These are phyloP conservation scores for Ajuga chamaepitys DNA, from an alignment of 257 asterid genomes.

Conservation along the genomic window DNA sequence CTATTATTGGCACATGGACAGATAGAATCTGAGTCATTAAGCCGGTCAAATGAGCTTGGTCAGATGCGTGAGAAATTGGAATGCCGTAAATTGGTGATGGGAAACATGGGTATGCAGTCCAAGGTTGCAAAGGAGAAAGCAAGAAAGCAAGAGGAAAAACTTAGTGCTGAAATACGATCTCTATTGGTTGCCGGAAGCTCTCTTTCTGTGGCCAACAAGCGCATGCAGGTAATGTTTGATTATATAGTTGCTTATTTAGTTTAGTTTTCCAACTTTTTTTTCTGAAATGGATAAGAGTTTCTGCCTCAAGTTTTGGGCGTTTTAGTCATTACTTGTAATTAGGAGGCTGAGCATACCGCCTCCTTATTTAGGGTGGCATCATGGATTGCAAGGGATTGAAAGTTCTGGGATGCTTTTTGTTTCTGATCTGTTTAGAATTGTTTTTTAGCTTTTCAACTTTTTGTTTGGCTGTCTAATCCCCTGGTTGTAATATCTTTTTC, in stretches of 20 bases:
- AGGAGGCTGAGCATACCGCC: no score
- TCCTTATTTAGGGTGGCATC: no score
- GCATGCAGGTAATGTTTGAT: slow-evolving; percentile 52
- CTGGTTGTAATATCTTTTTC: no score
- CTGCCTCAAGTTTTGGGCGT: not conserved
- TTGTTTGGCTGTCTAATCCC: no score
- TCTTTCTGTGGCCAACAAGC: slow-evolving; percentile 76
- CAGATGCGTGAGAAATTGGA: slow-evolving; percentile 73
- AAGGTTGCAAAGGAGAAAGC: slow-evolving; percentile 76
- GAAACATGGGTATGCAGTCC: slow-evolving; percentile 84
- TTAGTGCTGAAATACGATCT: slow-evolving; percentile 67
- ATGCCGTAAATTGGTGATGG: slow-evolving; percentile 85
- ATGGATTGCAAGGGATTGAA: no score
- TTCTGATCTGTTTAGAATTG: no score
- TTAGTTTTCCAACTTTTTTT: slow-evolving; percentile 10
- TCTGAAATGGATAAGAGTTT: slow-evolving; percentile 6
- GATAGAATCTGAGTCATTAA: slow-evolving; percentile 75
- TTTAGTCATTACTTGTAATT: not conserved
- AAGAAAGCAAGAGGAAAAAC: slow-evolving; percentile 85
- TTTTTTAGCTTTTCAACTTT: no score
- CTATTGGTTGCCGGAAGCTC: slow-evolving; percentile 76
- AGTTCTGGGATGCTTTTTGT: no score
- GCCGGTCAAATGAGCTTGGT: slow-evolving; percentile 66
- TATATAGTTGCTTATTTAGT: not conserved
- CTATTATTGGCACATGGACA: slow-evolving; percentile 30